Percentiles rank a stretch among this genome's conserved stretches.
Evolutionary conservation across 2,329 filamentous ascomycete genomes (phyloP).

Genomic region (Amesomyces nigricolor): DNA sequence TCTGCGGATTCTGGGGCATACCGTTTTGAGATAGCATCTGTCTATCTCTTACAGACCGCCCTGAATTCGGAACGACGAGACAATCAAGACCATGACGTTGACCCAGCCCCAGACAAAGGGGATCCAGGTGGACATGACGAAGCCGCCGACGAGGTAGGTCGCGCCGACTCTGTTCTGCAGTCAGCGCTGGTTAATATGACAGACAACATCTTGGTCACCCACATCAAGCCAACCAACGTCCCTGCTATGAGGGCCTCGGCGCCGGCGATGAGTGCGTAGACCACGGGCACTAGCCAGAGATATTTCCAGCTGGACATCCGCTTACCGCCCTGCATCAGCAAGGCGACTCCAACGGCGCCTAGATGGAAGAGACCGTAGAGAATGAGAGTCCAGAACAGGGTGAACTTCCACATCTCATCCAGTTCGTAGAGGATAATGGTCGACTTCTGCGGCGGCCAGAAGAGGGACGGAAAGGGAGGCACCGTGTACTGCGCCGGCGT

Average conservation of each 20-base stretch:
- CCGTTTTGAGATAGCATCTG: too few species aligned
- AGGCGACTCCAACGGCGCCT: conserved; percentile 63
- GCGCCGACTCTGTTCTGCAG: conserved; percentile 58
- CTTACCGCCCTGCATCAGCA: conserved; percentile 62
- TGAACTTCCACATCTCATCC: conserved; percentile 79
- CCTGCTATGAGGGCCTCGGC: conserved; percentile 74
- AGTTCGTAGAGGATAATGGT: conserved; percentile 64
- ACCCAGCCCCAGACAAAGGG: conserved; percentile 83
- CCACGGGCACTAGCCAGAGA: conserved; percentile 65
- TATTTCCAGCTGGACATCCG: conserved; percentile 50
- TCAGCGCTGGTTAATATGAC: not conserved
- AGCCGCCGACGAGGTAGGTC: conserved; percentile 75
- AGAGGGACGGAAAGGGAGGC: conserved; percentile 75
- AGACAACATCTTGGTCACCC: conserved; percentile 32
- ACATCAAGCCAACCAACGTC: conserved; percentile 76
- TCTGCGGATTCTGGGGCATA: too few species aligned
- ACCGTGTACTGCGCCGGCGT: conserved; percentile 55
- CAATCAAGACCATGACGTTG: conserved; percentile 73
- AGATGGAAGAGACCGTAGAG: conserved; percentile 72
- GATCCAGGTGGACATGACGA: conserved; percentile 91
- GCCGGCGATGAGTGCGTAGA: conserved; percentile 66
- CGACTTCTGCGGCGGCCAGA: conserved; percentile 57
- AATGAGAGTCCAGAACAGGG: conserved; percentile 77
- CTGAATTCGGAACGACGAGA: conserved; percentile 90
- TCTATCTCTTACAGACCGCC: conserved; percentile 58